Evolutionary conservation across 2,329 filamentous ascomycete species (phyloP).

Genomic region (Botrytis porri): DNA sequence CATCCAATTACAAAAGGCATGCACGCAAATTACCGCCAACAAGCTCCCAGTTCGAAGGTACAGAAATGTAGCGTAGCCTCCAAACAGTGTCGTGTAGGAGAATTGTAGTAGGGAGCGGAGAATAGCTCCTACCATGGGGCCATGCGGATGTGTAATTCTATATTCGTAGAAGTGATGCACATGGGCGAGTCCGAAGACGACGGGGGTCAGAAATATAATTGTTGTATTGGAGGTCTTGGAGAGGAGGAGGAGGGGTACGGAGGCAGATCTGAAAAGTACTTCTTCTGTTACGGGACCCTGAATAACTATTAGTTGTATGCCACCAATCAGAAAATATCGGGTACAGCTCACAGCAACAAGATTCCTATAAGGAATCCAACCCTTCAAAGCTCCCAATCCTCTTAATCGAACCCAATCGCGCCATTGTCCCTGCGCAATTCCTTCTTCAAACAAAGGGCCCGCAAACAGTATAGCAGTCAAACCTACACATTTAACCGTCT

Average conservation of each 20-base stretch:
- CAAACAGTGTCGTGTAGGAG: conserved; percentile 86
- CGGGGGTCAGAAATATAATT: conserved; percentile 77
- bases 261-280: conserved; percentile 84
- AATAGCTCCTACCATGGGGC: conserved; percentile 60
- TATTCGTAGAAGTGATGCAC: conserved; percentile 97
- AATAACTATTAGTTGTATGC: neutral
- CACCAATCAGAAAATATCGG: neutral
- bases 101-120: conserved; percentile 79
- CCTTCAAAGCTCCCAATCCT: conserved; percentile 58
- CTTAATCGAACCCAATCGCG: conserved; percentile 57
- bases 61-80: conserved; percentile 87
- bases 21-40: conserved; percentile 69
- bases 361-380: conserved; percentile 84
- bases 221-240: conserved; percentile 50
- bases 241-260: conserved; percentile 77
- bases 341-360: conserved; percentile 69
- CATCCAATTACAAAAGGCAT: conserved; percentile 90
- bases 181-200: conserved; percentile 92
- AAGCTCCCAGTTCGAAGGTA: conserved; percentile 83
- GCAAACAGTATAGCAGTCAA: conserved; percentile 77
- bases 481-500: conserved; percentile 61
- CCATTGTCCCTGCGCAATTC: conserved; percentile 71
- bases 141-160: conserved; percentile 71
- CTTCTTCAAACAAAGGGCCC: conserved; percentile 77
- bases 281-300: conserved; percentile 89